phyloP scores from a whole-genome alignment of 1,284 basidiomycete genomes.

The Moniliella sp. region DNA sequence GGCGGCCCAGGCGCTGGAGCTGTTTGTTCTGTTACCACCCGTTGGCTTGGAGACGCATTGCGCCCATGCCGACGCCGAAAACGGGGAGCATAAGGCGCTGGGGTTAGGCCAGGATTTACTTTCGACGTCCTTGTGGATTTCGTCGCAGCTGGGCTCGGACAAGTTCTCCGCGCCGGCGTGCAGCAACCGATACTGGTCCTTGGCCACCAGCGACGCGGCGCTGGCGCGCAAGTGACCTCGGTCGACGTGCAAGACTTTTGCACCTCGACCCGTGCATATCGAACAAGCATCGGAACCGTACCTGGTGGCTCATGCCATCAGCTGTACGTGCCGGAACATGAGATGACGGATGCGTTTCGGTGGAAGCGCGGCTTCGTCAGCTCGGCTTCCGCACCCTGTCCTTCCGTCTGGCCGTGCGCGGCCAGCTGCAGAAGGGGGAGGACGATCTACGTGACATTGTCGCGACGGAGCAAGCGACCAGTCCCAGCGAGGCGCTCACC shows the following conservation, averaged over 20 bases:
- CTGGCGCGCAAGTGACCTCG: background rate
- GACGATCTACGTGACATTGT: no score
- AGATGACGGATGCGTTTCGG: no score
- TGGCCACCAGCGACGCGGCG: background rate
- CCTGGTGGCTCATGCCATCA: no score
- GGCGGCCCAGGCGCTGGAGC: background rate
- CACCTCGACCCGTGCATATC: background rate
- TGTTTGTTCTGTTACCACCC: background rate
- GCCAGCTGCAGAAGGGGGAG: no score
- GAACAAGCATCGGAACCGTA: no score
- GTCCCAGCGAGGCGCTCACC: no score
- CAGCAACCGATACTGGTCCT: background rate
- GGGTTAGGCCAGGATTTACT: background rate
- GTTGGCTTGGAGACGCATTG: background rate
- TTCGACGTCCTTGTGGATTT: no score
- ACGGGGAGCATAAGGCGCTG: background rate
- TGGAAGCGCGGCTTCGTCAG: no score
- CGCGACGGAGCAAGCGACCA: no score
- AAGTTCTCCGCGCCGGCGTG: background rate
- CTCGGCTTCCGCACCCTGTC: no score
- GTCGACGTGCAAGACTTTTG: background rate
- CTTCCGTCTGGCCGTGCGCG: no score
- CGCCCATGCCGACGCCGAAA: background rate
- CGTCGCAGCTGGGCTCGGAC: background rate
- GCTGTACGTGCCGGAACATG: no score